Conservation (phyloP, 768 basidiomycete species). For the Rhizopogon rudus region DNA sequence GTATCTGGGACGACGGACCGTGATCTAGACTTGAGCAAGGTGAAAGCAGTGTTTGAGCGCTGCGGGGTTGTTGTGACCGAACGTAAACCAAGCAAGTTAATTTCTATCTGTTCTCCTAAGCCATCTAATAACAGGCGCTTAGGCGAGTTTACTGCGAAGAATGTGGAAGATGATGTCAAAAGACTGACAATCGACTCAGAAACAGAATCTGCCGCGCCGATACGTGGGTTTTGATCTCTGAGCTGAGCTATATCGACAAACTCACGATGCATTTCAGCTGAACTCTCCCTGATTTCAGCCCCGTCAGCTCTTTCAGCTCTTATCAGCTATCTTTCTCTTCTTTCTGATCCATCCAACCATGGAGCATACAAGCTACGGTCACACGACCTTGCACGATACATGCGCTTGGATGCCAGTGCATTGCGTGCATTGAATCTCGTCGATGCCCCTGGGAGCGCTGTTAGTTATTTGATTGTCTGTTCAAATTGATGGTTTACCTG, state of each 20-base stretch:
- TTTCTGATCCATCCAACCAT: constrained; percentile 73
- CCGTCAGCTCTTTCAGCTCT: constrained; percentile 81
- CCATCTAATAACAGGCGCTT: not conserved
- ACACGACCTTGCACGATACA: constrained; percentile 91
- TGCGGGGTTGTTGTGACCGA: constrained; percentile 91
- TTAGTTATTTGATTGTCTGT: not conserved
- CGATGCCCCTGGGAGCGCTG: constrained; percentile 48
- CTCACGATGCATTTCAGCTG: constrained; percentile 42
- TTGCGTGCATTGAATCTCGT: constrained; percentile 84
- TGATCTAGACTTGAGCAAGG: constrained; percentile 84
- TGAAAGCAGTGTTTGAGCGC: constrained; percentile 81
- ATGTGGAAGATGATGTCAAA: constrained; percentile 74
- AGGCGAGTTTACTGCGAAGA: constrained; percentile 85
- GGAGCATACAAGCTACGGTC: constrained; percentile 76
- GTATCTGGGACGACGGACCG: constrained; percentile 67
- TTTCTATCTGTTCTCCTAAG: not conserved
- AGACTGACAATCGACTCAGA: constrained; percentile 20
- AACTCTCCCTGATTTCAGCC: constrained; percentile 70
- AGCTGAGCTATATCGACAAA: not conserved
- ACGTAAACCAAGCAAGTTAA: constrained; percentile 69
- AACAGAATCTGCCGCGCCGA: not conserved
- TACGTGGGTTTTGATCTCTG: not conserved
- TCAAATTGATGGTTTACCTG: not conserved
- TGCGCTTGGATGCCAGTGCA: constrained; percentile 95
- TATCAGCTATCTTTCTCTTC: constrained; percentile 74